Percentiles rank a stretch among this genome's conserved stretches.
Conservation (phyloP, 1,139 yeast species). For the Magnusiomyces clavatus region DNA sequence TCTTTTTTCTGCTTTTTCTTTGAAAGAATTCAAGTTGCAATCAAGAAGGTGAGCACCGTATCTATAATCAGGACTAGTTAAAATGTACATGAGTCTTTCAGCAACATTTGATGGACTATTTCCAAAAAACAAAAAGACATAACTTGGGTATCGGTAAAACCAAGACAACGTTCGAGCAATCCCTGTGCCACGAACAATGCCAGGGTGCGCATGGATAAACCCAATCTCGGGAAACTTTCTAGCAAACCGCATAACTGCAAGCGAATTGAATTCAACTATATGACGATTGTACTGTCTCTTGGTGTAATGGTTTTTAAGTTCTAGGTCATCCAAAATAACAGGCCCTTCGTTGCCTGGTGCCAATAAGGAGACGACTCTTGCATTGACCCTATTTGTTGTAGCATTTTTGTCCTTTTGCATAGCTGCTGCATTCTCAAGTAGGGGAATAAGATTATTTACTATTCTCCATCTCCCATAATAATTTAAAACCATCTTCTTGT, state of each 20-base stretch:
- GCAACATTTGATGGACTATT: conserved; percentile 20
- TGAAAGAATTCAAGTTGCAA: conserved; percentile 16
- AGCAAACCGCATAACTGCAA: conserved; percentile 23
- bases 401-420: conserved; percentile 16
- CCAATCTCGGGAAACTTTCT: conserved; percentile 23
- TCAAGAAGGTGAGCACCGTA: conserved; percentile 21
- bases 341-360: conserved; percentile 25
- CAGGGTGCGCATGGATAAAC: conserved; percentile 28
- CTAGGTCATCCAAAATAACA: conserved; percentile 23
- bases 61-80: conserved; percentile 18
- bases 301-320: conserved; percentile 19
- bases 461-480: conserved; percentile 29
- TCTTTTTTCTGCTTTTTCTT: conserved; percentile 16
- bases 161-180: conserved; percentile 23
- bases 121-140: conserved; percentile 9
- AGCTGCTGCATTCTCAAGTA: conserved; percentile 25
- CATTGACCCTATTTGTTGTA: conserved; percentile 8
- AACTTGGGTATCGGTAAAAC: conserved; percentile 17
- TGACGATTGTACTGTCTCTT: conserved; percentile 15
- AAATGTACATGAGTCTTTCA: conserved; percentile 22
- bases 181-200: conserved; percentile 23
- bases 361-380: conserved; percentile 28
- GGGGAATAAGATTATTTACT: conserved; percentile 21
- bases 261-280: conserved; percentile 18
- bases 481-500: conserved; percentile 24